Evolutionary conservation across 192 early-diverging fungal species (phyloP).

Genomic region (Coemansia erecta): DNA sequence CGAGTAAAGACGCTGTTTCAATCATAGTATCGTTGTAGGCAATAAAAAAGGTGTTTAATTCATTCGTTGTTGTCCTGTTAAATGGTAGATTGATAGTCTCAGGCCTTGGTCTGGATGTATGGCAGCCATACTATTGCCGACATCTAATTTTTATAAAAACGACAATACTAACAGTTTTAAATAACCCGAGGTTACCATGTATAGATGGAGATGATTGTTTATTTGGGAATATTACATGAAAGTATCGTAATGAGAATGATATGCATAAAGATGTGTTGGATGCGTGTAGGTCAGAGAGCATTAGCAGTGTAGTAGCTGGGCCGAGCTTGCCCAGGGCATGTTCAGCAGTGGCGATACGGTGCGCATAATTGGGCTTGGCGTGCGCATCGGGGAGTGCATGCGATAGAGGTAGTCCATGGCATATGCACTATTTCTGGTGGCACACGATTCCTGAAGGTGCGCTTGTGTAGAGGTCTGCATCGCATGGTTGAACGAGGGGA

Average conservation of each 20-base stretch:
- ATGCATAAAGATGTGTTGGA: background rate
- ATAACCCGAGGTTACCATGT: too few species aligned
- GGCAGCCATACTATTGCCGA: too few species aligned
- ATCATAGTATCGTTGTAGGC: background rate
- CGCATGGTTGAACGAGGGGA: background rate
- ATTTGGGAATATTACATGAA: conserved; percentile 1
- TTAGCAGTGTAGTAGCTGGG: conserved; percentile 42
- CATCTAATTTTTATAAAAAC: too few species aligned
- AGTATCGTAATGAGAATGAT: background rate
- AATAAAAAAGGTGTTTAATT: background rate
- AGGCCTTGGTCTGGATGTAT: too few species aligned
- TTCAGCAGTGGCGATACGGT: conserved; percentile 24
- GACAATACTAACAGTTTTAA: too few species aligned
- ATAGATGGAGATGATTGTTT: background rate
- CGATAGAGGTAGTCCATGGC: conserved; percentile 2
- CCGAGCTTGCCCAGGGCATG: background rate
- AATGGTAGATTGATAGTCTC: too few species aligned
- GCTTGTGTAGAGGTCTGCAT: too few species aligned
- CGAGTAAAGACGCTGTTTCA: conserved; percentile 43
- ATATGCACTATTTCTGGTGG: background rate
- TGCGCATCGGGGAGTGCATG: conserved; percentile 14
- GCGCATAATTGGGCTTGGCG: conserved; percentile 31
- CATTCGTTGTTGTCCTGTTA: too few species aligned
- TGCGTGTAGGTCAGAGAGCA: background rate
- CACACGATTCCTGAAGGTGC: too few species aligned